A percentile compares a stretch with the other conserved stretches of the same genome.
Conservation (phyloP, 202 grass and related monocot species). For the Cymbopogon flexuosus region DNA sequence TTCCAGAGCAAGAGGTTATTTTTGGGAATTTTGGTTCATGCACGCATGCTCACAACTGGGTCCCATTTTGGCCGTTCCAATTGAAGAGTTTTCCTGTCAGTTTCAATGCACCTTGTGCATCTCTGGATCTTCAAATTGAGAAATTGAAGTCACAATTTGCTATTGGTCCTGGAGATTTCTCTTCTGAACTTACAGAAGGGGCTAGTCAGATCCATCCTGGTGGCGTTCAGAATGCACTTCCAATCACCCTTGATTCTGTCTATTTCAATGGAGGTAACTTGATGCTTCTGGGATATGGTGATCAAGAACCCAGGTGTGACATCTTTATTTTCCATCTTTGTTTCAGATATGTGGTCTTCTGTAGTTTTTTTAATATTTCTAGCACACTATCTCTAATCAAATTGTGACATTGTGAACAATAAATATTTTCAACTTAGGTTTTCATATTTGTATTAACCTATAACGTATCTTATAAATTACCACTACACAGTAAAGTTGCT, state of each 20-base stretch:
- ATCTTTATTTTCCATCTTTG: constrained; percentile 18
- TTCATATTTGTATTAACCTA: constrained; percentile 17
- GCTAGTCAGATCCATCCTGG: constrained; percentile 45
- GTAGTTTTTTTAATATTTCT: neutral
- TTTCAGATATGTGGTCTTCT: neutral
- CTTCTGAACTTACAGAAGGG: constrained; percentile 58
- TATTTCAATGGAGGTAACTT: constrained; percentile 78
- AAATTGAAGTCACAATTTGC: constrained; percentile 66
- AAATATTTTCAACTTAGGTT: constrained; percentile 4
- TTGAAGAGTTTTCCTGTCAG: constrained; percentile 31
- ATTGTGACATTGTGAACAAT: neutral
- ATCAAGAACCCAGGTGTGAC: constrained; percentile 78
- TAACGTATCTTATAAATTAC: neutral
- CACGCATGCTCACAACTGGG: constrained; percentile 51
- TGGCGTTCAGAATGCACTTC: constrained; percentile 52
- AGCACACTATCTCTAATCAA: constrained; percentile 19
- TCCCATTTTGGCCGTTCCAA: constrained; percentile 53
- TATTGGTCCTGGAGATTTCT: constrained; percentile 52
- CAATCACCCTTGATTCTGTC: constrained; percentile 79
- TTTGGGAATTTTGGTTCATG: constrained; percentile 53
- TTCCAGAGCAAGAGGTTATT: constrained; percentile 16
- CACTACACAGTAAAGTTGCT: neutral
- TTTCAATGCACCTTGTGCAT: constrained; percentile 36
- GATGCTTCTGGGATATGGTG: constrained; percentile 94
- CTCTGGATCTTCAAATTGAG: constrained; percentile 51